Base-by-base conservation (phyloP, 257 asterid genomes). In the Vinca minor region DNA sequence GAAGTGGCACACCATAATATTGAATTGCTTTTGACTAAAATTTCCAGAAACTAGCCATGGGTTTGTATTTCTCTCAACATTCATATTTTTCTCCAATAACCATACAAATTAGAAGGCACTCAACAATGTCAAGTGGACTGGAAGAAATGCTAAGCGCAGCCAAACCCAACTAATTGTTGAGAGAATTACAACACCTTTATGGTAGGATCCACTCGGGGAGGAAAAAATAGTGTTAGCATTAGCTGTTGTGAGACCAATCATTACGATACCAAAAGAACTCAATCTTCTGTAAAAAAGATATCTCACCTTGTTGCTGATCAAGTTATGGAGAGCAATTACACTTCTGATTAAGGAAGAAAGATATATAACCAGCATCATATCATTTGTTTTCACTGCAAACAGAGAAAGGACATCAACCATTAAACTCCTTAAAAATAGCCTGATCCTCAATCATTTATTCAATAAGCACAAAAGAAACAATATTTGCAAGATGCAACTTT, bases 351-450 rank as follows among this genome's bases (percentile, higher is more conserved):
- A 88, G 45, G 95, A 85, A 64, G 97, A 89, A 42, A 89, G 91
- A 73, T 89, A 89, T 70, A 89, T 89, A 73, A 89, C 97, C 88
- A 89, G 66, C 97, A 89, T 89, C 95, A 87, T 87, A 80, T 89
- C 95, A 78, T 89, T 89, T 23, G 97, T 89, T 82, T 89, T 89
- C 81, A 89, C 97, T 89, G 83, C 72, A 73, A 41, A 75, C 49
- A 64, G 35, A 62, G 59, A 39, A 17, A 64, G 55, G 69, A 39
- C 35, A 45, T 47, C 6, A 60, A 36, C n/a, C 2, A 50, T 11
- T 56, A 7, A 52, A 41, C 60, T 18, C 5, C 44, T 65, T 1
- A 17, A 20, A 66, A 2, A 55, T 61, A 48, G 63, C 31, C 49
- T 20, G 48, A 35, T 26, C 10, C 6, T 25, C n/a, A 21, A 69